Percentiles rank a stretch among this genome's conserved stretches.
These are phyloP conservation scores for Chionographis japonica DNA, from an alignment of 106 monocot genomes.

Conservation along the genomic window DNA sequence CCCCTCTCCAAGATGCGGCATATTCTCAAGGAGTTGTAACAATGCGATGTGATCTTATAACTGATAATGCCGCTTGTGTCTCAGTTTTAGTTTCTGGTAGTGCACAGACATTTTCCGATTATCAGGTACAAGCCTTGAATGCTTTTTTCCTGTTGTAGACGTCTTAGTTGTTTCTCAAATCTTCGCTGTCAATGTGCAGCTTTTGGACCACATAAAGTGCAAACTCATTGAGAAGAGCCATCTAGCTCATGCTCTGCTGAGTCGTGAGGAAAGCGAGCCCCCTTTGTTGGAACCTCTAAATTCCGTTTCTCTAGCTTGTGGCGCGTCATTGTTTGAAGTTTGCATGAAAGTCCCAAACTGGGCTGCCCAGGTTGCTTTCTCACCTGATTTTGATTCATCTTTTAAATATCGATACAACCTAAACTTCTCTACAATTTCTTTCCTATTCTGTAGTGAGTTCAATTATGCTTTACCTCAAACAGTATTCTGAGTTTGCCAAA, in stretches of 20 bases:
- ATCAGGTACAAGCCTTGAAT: slow-evolving; percentile 38
- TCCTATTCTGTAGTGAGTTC: neutral
- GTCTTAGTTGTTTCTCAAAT: neutral
- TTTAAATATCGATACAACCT: neutral
- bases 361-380: slow-evolving; percentile 58
- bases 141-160: neutral
- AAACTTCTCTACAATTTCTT: neutral
- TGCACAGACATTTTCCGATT: slow-evolving; percentile 67
- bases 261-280: slow-evolving; percentile 23
- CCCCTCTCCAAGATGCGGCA: slow-evolving; percentile 52
- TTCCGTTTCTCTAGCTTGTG: slow-evolving; percentile 49
- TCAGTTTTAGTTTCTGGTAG: slow-evolving; percentile 72
- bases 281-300: slow-evolving; percentile 33
- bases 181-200: slow-evolving; percentile 24
- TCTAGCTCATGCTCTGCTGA: slow-evolving; percentile 32
- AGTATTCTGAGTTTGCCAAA: no score
- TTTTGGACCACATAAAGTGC: slow-evolving; percentile 67
- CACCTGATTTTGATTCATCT: neutral
- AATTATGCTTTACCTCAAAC: no score
- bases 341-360: slow-evolving; percentile 55
- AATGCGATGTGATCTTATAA: slow-evolving; percentile 69
- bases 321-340: slow-evolving; percentile 64
- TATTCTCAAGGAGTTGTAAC: slow-evolving; percentile 66
- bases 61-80: slow-evolving; percentile 56
- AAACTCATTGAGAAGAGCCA: slow-evolving; percentile 59